Evolutionary conservation across 805 yeast species (phyloP).

Genomic region (Babjeviella inositovora): DNA sequence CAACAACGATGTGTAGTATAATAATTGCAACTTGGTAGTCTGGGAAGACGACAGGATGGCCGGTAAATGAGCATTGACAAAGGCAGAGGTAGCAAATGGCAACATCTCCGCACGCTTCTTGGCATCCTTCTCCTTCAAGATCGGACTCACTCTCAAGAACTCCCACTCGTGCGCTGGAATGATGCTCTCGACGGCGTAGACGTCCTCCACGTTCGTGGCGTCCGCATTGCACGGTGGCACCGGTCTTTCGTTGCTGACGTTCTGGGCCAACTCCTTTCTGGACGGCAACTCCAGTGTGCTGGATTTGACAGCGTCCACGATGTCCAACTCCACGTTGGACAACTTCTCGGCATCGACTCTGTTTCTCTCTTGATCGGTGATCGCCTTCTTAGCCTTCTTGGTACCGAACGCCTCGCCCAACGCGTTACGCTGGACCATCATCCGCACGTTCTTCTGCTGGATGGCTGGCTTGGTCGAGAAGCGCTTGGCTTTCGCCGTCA

Average conservation of each 20-base stretch:
- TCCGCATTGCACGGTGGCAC: conserved; percentile 64
- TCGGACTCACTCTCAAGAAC: conserved; percentile 45
- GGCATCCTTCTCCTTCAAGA: conserved; percentile 35
- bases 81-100: conserved; percentile 46
- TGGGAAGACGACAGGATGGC: conserved; percentile 23
- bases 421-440: conserved; percentile 55
- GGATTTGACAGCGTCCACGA: conserved; percentile 62
- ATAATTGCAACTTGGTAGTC: conserved; percentile 42
- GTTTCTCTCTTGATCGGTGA: conserved; percentile 66
- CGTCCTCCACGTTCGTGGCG: conserved; percentile 73
- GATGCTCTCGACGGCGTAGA: conserved; percentile 60
- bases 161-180: conserved; percentile 53
- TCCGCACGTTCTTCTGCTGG: conserved; percentile 32
- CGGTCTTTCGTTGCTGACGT: conserved; percentile 56
- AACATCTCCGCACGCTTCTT: conserved; percentile 36
- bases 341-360: conserved; percentile 75
- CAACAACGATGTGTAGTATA: conserved; percentile 70
- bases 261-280: conserved; percentile 39
- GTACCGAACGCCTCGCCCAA: conserved; percentile 97
- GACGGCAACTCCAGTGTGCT: conserved; percentile 66
- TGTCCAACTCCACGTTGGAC: conserved; percentile 59
- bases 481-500: conserved; percentile 45
- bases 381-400: conserved; percentile 86
- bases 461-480: conserved; percentile 45
- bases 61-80: conserved; percentile 29